Base-by-base conservation (phyloP, 2,329 filamentous ascomycete genomes). In the Pseudogymnoascus sp. region DNA sequence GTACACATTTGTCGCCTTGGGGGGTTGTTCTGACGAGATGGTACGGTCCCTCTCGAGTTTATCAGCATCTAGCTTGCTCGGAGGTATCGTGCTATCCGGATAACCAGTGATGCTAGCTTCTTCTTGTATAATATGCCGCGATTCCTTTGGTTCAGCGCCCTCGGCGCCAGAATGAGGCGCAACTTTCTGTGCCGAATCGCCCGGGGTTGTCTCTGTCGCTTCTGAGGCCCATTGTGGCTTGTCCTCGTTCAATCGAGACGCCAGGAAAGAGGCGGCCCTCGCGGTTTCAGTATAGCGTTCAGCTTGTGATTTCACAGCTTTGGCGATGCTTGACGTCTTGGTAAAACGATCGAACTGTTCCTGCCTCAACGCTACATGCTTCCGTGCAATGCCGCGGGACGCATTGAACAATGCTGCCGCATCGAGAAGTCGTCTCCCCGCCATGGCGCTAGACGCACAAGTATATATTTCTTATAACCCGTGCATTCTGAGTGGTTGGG, bases 321-420 rank as follows among this genome's bases (percentile, higher is more conserved):
- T 86, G 29, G 84, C 83, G 59, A 90, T 73, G 31, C 83, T 84
- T 2, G 87, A 89, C 0, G 87, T 89, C 67, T 82, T 80, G 60
- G 77, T 84, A 73, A 83, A 88, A 59, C 84, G 74, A 71, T 88
- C 83, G 69, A 87, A 77, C 72, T 89, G 86, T 62, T 81, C 80
- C 62, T 66, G 64, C 67, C 85, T 79, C 61, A 88, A 77, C 64
- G 83, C 83, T 59, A 83, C 72, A 74, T 88, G 86, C 73, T 83
- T 86, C 59, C 80, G 75, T 59, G 87, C 88, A 65, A 93, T 82
- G 35, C 83, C 83, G 65, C 86, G 83, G 60, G 88, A 88, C 72
- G 86, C 89, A 78, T 82, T 85, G 74, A 88, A 80, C 67, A 93
- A 80, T 65, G 87, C 84, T 68, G 87, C 85, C 70, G 89, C 78